phyloP scores from a whole-genome alignment of 352 stramenopile genomes.

The Globisporangium uncinulatum region DNA sequence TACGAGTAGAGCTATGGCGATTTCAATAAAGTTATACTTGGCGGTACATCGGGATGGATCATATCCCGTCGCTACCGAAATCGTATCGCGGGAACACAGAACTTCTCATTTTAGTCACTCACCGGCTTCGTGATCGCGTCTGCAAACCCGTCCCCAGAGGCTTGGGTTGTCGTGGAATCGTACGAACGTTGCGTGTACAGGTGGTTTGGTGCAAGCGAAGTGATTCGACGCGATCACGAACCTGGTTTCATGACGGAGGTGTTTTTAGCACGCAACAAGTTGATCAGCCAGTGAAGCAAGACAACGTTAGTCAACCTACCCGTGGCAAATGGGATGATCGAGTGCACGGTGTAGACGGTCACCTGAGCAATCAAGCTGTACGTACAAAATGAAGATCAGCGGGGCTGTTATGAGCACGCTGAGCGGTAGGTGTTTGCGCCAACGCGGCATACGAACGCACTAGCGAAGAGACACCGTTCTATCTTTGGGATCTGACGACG shows the following conservation, averaged over 20 bases:
- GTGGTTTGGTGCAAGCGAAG: constrained; percentile 13
- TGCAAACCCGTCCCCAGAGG: neutral
- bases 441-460: constrained; percentile 12
- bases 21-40: too few relatives aligned
- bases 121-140: neutral
- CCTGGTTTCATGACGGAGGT: constrained; percentile 10
- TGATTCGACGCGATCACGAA: constrained; percentile 14
- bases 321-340: neutral
- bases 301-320: neutral
- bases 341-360: neutral
- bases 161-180: neutral
- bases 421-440: constrained; percentile 4
- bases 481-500: constrained; percentile 13
- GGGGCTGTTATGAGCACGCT: neutral
- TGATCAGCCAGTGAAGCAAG: neutral
- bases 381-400: neutral
- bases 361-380: neutral
- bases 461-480: constrained; percentile 12
- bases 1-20: too few relatives aligned
- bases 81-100: neutral
- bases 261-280: constrained; percentile 2
- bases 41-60: constrained; percentile 2
- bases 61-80: neutral
- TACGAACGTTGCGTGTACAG: constrained; percentile 4
- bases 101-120: neutral